Conservation (phyloP, 192 early-diverging fungal genomes). For the Coemansia sp. region DNA sequence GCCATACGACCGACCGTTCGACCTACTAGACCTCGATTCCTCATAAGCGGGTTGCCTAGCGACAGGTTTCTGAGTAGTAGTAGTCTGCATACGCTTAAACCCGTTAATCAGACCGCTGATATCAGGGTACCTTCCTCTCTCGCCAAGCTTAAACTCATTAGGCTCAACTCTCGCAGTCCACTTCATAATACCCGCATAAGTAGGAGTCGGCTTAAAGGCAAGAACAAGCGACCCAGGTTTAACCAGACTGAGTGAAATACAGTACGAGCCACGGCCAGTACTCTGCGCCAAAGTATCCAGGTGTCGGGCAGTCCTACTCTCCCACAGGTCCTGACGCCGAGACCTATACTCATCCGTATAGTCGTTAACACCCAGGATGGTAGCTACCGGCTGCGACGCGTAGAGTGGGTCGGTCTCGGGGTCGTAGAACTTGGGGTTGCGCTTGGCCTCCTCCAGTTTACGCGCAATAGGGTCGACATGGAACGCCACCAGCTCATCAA, state of each 20-base stretch:
- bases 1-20: background rate
- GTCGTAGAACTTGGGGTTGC: constrained; percentile 80
- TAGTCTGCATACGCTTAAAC: constrained; percentile 71
- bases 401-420: constrained; percentile 58
- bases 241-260: constrained; percentile 69
- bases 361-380: constrained; percentile 26
- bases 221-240: constrained; percentile 76
- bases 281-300: constrained; percentile 58
- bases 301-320: constrained; percentile 55
- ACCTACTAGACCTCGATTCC: background rate
- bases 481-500: constrained; percentile 90
- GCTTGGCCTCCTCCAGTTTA: constrained; percentile 70
- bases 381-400: constrained; percentile 60
- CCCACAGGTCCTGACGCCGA: constrained; percentile 39
- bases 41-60: background rate
- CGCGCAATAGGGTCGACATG: constrained; percentile 85
- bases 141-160: constrained; percentile 74
- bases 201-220: constrained; percentile 77
- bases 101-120: constrained; percentile 75
- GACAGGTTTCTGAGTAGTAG: constrained; percentile 33
- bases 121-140: constrained; percentile 64
- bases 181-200: constrained; percentile 61
- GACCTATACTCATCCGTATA: constrained; percentile 23
- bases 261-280: constrained; percentile 79
- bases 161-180: constrained; percentile 81